Conservation (phyloP, 192 early-diverging fungal species). For the Powellomyces hirtus region DNA sequence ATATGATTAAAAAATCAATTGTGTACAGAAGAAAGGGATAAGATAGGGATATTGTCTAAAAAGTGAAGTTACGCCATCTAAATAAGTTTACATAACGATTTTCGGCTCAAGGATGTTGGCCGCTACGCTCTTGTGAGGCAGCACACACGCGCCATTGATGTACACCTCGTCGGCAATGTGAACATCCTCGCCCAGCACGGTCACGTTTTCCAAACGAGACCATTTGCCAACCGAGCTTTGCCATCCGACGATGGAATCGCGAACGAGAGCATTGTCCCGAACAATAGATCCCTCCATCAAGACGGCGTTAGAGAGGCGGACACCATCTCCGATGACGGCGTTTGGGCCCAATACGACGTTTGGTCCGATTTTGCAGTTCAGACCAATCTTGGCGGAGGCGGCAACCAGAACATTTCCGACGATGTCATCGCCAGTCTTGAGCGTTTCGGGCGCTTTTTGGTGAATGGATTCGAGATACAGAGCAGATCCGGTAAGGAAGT, state of each 20-base stretch:
- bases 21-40: not conserved
- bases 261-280: constrained; percentile 89
- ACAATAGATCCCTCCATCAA: constrained; percentile 80
- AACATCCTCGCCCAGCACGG: constrained; percentile 96
- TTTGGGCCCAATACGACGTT: constrained; percentile 95
- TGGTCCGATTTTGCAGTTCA: constrained; percentile 96
- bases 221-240: constrained; percentile 91
- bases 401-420: constrained; percentile 89
- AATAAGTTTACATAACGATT: constrained; percentile 79
- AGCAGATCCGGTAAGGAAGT: constrained; percentile 93
- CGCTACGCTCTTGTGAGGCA: constrained; percentile 95
- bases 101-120: constrained; percentile 84
- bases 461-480: constrained; percentile 84
- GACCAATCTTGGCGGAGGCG: constrained; percentile 88
- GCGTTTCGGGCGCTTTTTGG: constrained; percentile 70
- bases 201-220: constrained; percentile 91
- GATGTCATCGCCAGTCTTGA: constrained; percentile 61
- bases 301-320: constrained; percentile 84
- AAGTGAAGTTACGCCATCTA: not conserved
- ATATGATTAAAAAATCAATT: too few species aligned
- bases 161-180: constrained; percentile 80
- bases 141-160: constrained; percentile 89
- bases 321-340: constrained; percentile 89
- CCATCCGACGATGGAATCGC: constrained; percentile 93
- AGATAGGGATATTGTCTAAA: not conserved